phyloP scores from a whole-genome alignment of 305 asterid species.

The Galium porrigens region DNA sequence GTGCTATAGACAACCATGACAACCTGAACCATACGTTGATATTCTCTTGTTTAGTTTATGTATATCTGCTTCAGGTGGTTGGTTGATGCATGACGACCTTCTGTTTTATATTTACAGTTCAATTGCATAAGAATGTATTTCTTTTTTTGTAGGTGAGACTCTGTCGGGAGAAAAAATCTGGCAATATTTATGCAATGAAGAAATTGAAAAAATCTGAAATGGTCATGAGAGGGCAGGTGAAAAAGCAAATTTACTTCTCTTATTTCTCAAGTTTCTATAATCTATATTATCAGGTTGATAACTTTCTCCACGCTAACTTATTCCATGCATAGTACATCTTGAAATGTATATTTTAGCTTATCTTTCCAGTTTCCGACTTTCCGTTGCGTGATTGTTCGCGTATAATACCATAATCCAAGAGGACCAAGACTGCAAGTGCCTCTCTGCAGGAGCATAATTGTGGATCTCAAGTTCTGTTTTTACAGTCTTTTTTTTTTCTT shows the following conservation, averaged over 20 bases:
- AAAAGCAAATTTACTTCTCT: constrained; percentile 2
- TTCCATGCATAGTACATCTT: not conserved
- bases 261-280: not conserved
- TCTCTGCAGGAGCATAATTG: not conserved
- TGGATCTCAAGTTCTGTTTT: not conserved
- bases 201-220: constrained; percentile 94
- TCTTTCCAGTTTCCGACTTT: not conserved
- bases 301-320: not conserved
- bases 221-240: constrained; percentile 92
- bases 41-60: not conserved
- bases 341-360: not conserved
- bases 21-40: not conserved
- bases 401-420: not conserved
- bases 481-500: not conserved
- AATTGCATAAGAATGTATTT: not conserved
- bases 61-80: not conserved
- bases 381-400: not conserved
- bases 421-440: not conserved
- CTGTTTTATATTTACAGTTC: not conserved
- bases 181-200: constrained; percentile 92
- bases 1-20: constrained; percentile 1
- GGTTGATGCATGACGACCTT: not conserved
- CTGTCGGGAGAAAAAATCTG: constrained; percentile 78
- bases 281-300: not conserved
- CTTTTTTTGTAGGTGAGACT: constrained; percentile 41